phyloP scores from a whole-genome alignment of 805 yeast genomes.

The Yamadazyma tumulicola region DNA sequence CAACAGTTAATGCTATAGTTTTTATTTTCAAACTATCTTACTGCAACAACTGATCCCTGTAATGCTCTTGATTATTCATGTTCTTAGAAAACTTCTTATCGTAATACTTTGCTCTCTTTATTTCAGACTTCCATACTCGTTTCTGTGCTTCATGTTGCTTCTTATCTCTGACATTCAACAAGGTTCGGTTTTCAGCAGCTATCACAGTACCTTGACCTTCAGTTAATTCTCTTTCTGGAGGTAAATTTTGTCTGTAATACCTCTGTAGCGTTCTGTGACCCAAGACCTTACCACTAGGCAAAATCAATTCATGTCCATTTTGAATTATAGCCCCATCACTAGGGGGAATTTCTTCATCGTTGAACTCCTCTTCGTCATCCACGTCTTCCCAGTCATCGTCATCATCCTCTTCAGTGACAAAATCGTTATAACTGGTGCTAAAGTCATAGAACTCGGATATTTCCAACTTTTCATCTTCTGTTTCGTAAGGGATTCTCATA shows the following conservation, averaged over 20 bases:
- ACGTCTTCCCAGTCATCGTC: slow-evolving; percentile 40
- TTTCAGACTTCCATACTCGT: slow-evolving; percentile 59
- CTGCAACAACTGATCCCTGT: slow-evolving; percentile 40
- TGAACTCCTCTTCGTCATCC: slow-evolving; percentile 22
- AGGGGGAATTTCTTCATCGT: slow-evolving; percentile 25
- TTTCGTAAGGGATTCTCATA: slow-evolving; percentile 84
- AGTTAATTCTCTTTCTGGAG: slow-evolving; percentile 40
- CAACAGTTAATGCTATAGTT: too few species aligned
- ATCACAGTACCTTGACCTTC: slow-evolving; percentile 49
- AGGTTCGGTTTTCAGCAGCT: slow-evolving; percentile 51
- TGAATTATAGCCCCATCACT: slow-evolving; percentile 28
- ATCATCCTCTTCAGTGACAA: slow-evolving; percentile 11
- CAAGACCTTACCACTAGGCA: slow-evolving; percentile 41
- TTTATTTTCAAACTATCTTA: slow-evolving; percentile 13
- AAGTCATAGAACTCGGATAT: slow-evolving; percentile 84
- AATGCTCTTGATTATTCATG: slow-evolving; percentile 78
- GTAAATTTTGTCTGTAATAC: slow-evolving; percentile 41
- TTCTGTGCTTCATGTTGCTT: slow-evolving; percentile 41
- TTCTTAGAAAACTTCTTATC: slow-evolving; percentile 64
- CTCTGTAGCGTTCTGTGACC: slow-evolving; percentile 43
- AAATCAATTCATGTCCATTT: slow-evolving; percentile 36
- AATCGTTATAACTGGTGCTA: slow-evolving; percentile 52
- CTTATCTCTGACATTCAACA: slow-evolving; percentile 38
- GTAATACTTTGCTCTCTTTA: slow-evolving; percentile 47
- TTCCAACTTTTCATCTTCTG: slow-evolving; percentile 69